phyloP scores from a whole-genome alignment of 306 rosid genomes.

The Hippophae tibetana region DNA sequence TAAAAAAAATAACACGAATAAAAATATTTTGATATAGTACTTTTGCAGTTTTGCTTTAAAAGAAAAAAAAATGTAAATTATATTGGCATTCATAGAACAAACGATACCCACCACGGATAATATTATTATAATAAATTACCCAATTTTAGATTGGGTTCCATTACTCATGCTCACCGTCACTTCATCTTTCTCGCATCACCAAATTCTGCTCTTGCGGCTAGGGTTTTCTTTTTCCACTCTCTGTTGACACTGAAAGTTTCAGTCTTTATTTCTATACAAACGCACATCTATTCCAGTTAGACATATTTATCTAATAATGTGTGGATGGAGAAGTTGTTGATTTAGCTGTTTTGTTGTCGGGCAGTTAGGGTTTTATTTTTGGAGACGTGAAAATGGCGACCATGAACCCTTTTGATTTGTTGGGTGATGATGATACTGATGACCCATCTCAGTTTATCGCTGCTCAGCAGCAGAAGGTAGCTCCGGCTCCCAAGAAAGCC shows the following conservation, averaged over 20 bases:
- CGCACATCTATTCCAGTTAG: not conserved
- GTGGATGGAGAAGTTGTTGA: conserved; percentile 35
- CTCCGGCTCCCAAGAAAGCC: conserved; percentile 29
- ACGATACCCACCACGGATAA: conserved; percentile 18
- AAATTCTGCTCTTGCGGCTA: conserved; percentile 50
- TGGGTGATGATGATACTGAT: conserved; percentile 82
- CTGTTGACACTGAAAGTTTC: not conserved
- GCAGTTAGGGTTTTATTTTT: conserved; percentile 11
- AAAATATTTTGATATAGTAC: too few relatives aligned
- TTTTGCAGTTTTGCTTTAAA: too few relatives aligned
- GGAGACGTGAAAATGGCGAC: conserved; percentile 48
- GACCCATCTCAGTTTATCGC: conserved; percentile 71
- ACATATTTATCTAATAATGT: not conserved
- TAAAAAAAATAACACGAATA: too few relatives aligned
- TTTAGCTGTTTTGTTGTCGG: conserved; percentile 25
- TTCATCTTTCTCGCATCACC: conserved; percentile 5
- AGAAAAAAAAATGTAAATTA: too few relatives aligned
- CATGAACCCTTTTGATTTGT: conserved; percentile 77
- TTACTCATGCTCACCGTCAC: not conserved
- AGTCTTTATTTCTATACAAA: conserved; percentile 11
- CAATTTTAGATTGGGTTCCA: conserved; percentile 31
- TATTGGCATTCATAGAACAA: not conserved
- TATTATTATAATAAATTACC: too few relatives aligned
- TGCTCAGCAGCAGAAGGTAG: conserved; percentile 46
- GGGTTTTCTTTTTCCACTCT: conserved; percentile 36